Evolutionary conservation across 257 asterid genomes (phyloP).

Genomic region (Salvia splendens): DNA sequence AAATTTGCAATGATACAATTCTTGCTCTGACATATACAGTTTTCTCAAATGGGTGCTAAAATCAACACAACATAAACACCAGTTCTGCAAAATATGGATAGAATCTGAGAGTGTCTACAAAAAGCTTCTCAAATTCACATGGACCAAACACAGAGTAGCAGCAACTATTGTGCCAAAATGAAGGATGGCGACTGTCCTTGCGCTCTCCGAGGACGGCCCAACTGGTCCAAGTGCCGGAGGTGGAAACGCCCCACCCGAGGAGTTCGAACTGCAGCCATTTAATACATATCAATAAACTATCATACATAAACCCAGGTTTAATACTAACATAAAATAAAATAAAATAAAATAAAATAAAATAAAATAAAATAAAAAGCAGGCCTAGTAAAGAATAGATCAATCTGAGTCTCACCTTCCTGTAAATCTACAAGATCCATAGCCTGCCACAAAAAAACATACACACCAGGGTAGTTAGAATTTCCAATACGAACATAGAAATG

Average conservation of each 20-base stretch:
- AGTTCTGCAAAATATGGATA: not conserved
- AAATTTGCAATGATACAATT: not conserved
- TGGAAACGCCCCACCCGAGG: slow-evolving; percentile 31
- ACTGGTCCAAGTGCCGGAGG: slow-evolving; percentile 69
- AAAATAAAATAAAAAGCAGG: not conserved
- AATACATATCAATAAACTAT: not conserved
- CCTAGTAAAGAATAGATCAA: not conserved
- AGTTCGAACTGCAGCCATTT: slow-evolving; percentile 49
- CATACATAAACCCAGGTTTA: not conserved
- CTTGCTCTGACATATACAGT: slow-evolving; percentile 9
- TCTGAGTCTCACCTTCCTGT: slow-evolving; percentile 65
- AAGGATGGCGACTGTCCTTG: slow-evolving; percentile 31
- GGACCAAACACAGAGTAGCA: slow-evolving; percentile 33
- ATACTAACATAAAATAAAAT: not conserved
- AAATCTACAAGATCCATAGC: slow-evolving; percentile 78
- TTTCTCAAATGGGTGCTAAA: slow-evolving; percentile 13
- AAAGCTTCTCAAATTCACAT: slow-evolving; percentile 37
- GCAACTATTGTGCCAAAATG: slow-evolving; percentile 37
- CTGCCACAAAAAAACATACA: slow-evolving; percentile 42
- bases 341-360: no score
- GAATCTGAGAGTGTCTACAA: slow-evolving; percentile 19
- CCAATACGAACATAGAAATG: not conserved
- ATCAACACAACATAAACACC: slow-evolving; percentile 1
- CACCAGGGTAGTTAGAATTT: slow-evolving; percentile 13
- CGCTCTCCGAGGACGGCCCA: slow-evolving; percentile 38